Percentiles rank a stretch among this genome's conserved stretches.
phyloP scores from a whole-genome alignment of 805 yeast genomes.

The Dipodascus albidus region DNA sequence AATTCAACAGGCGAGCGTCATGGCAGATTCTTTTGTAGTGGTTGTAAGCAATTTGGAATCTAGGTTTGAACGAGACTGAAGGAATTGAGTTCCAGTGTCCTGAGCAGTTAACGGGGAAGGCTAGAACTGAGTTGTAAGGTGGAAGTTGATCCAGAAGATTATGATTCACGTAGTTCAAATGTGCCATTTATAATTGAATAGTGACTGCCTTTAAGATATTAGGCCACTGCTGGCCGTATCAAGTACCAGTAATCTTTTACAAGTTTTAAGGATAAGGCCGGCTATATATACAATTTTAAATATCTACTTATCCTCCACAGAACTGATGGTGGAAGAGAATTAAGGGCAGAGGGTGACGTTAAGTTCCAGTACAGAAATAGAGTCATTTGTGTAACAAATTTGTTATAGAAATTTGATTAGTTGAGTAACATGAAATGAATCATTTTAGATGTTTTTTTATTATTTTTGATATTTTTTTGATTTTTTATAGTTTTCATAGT shows the following conservation, averaged over 20 bases:
- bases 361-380: too few relatives aligned
- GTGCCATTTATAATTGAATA: not conserved
- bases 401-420: too few relatives aligned
- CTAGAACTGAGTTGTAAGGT: not conserved
- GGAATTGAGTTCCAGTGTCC: not conserved
- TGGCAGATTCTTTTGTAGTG: constrained; percentile 36
- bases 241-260: not conserved
- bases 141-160: not conserved
- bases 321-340: too few relatives aligned
- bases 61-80: constrained; percentile 29
- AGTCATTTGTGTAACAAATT: too few relatives aligned
- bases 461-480: too few relatives aligned
- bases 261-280: not conserved
- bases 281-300: not conserved
- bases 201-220: not conserved
- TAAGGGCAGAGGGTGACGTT: too few relatives aligned
- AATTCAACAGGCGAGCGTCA: constrained; percentile 15
- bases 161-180: not conserved
- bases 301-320: too few relatives aligned
- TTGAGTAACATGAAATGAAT: not conserved
- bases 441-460: not conserved
- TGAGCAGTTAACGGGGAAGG: not conserved
- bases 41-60: constrained; percentile 47
- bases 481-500: too few relatives aligned
- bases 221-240: not conserved